Evolutionary conservation across 768 basidiomycete genomes (phyloP).

Genomic region (Pleurotus giganteus): DNA sequence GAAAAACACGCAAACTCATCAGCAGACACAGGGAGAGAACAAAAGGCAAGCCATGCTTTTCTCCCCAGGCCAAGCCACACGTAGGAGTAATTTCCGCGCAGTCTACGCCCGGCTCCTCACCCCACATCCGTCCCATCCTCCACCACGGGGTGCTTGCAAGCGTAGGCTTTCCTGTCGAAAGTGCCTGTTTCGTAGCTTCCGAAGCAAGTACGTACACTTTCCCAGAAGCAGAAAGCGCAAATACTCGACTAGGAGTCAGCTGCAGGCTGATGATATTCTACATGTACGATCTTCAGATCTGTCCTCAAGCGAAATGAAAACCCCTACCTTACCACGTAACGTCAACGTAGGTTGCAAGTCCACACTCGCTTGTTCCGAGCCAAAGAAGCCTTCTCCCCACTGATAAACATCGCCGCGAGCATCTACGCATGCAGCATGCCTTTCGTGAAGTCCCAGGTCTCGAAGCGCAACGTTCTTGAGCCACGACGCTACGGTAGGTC

Average conservation of each 20-base stretch:
- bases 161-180: conserved; percentile 34
- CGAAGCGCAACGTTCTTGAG: conserved; percentile 69
- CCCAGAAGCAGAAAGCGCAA: conserved; percentile 78
- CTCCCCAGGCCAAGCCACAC: conserved; percentile 55
- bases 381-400: conserved; percentile 72
- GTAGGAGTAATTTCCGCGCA: conserved; percentile 62
- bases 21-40: neutral
- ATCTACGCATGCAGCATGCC: conserved; percentile 75
- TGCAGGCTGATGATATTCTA: conserved; percentile 72
- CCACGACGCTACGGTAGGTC: conserved; percentile 53
- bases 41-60: conserved; percentile 47
- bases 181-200: conserved; percentile 41
- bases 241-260: conserved; percentile 58
- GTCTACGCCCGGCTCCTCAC: conserved; percentile 48
- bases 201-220: conserved; percentile 69
- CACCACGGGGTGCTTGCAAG: conserved; percentile 56
- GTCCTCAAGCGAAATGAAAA: neutral
- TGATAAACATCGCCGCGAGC: conserved; percentile 80
- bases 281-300: neutral
- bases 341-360: conserved; percentile 45
- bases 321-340: conserved; percentile 62
- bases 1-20: neutral
- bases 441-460: conserved; percentile 65
- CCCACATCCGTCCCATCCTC: conserved; percentile 59
- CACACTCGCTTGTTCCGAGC: conserved; percentile 24